phyloP scores from a whole-genome alignment of 179 eudicot species.

The Camellia oleifera region DNA sequence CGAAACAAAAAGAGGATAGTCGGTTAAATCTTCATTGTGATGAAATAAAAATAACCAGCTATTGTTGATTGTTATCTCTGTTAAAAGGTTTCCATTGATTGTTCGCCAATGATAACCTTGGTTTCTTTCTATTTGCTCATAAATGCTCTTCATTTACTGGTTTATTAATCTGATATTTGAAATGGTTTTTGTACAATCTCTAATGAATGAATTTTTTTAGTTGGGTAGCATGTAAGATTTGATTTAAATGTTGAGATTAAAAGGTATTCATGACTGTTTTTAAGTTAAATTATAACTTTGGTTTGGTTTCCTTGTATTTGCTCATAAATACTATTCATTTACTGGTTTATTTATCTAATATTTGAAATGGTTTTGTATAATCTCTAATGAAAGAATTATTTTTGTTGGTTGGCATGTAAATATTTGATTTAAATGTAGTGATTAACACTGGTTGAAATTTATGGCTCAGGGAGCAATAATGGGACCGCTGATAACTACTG shows the following conservation, averaged over 20 bases:
- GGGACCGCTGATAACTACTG: conserved; percentile 92
- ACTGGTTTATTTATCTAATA: background rate
- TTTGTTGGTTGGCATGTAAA: too few relatives aligned
- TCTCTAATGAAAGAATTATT: background rate
- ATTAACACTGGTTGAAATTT: conserved; percentile 20
- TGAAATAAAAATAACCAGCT: background rate
- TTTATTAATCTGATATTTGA: too few relatives aligned
- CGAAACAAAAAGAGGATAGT: background rate
- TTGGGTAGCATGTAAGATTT: too few relatives aligned
- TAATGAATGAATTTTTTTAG: too few relatives aligned
- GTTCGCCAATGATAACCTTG: too few relatives aligned
- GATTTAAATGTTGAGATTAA: background rate
- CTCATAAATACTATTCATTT: background rate
- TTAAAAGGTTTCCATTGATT: background rate
- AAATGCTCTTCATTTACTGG: too few relatives aligned
- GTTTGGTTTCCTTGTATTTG: background rate
- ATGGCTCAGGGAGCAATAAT: conserved; percentile 91
- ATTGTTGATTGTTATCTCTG: background rate
- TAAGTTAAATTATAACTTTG: background rate
- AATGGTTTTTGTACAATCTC: too few relatives aligned
- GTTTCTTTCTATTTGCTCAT: too few relatives aligned
- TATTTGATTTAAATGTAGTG: background rate
- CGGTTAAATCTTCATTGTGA: background rate
- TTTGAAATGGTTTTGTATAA: background rate
- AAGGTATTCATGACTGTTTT: background rate